These are phyloP conservation scores for Lolium rigidum DNA, from an alignment of 176 grass and related monocot genomes.

Conservation along the genomic window DNA sequence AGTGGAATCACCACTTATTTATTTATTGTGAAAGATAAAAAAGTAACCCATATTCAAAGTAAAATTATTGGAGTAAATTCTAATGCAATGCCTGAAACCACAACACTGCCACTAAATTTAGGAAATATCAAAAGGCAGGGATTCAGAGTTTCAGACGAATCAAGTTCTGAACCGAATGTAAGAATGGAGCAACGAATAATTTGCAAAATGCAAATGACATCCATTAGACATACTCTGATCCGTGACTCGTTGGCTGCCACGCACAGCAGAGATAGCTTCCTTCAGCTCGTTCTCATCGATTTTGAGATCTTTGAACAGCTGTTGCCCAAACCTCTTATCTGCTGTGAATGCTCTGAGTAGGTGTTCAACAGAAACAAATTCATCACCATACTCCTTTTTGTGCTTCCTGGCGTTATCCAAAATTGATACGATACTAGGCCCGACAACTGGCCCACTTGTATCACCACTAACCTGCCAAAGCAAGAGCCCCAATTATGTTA, in stretches of 20 bases:
- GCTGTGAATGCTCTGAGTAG: conserved; percentile 69
- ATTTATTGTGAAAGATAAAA: conserved; percentile 8
- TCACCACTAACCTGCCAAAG: conserved; percentile 72
- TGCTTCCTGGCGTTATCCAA: conserved; percentile 78
- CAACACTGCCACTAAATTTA: background rate
- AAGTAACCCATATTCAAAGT: conserved; percentile 5
- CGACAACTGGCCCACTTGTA: conserved; percentile 77
- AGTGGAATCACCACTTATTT: background rate
- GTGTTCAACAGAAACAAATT: conserved; percentile 93
- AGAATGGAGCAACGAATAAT: background rate
- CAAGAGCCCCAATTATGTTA: conserved; percentile 26
- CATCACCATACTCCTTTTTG: conserved; percentile 86
- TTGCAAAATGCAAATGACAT: background rate
- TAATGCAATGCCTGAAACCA: background rate
- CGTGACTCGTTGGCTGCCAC: conserved; percentile 91
- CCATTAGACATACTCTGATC: conserved; percentile 82
- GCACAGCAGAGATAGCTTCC: conserved; percentile 72
- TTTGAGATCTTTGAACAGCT: conserved; percentile 82
- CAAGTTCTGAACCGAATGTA: conserved; percentile 9
- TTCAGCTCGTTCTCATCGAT: conserved; percentile 70
- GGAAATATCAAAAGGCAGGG: background rate
- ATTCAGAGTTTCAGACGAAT: conserved; percentile 20
- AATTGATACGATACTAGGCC: conserved; percentile 72
- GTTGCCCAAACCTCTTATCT: conserved; percentile 93
- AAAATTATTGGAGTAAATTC: background rate